Percentiles rank a stretch among this genome's conserved stretches.
Conservation (phyloP, 2,329 filamentous ascomycete genomes). For the Arachnopeziza araneosa region DNA sequence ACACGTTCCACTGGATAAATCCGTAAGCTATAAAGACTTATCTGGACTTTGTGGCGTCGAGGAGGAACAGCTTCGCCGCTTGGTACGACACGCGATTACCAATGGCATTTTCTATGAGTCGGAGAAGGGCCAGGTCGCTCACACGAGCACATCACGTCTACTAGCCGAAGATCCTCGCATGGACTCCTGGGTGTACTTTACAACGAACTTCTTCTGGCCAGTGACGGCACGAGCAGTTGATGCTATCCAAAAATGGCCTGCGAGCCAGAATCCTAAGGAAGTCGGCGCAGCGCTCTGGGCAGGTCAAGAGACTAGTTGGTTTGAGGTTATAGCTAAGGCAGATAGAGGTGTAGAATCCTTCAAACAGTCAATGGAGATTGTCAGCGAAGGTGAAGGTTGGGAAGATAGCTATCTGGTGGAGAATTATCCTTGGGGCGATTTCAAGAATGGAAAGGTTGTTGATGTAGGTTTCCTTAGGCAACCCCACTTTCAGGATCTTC, state of each 20-base stretch:
- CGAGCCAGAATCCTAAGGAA: background rate
- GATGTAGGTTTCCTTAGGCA: constrained; percentile 13
- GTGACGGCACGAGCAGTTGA: background rate
- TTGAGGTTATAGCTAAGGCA: background rate
- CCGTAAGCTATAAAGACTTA: background rate
- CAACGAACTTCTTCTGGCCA: constrained; percentile 2
- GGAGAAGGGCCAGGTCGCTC: constrained; percentile 32
- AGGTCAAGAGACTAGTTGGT: background rate
- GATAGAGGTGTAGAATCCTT: background rate
- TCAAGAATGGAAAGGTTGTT: constrained; percentile 21
- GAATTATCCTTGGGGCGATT: constrained; percentile 21
- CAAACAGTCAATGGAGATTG: background rate
- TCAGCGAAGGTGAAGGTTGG: constrained; percentile 2
- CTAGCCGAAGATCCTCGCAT: constrained; percentile 24
- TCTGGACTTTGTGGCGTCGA: background rate
- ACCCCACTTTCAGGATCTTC: no score
- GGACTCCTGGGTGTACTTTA: constrained; percentile 1
- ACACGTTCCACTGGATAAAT: no score
- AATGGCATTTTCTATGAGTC: constrained; percentile 38
- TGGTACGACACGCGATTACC: constrained; percentile 36
- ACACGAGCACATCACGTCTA: constrained; percentile 36
- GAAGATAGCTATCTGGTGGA: constrained; percentile 4
- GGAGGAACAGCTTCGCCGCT: constrained; percentile 28
- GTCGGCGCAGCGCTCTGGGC: background rate
- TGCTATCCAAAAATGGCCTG: constrained; percentile 7